These are phyloP conservation scores for Rutidosis leptorrhynchoides DNA, from an alignment of 129 eudicot species.

Conservation along the genomic window DNA sequence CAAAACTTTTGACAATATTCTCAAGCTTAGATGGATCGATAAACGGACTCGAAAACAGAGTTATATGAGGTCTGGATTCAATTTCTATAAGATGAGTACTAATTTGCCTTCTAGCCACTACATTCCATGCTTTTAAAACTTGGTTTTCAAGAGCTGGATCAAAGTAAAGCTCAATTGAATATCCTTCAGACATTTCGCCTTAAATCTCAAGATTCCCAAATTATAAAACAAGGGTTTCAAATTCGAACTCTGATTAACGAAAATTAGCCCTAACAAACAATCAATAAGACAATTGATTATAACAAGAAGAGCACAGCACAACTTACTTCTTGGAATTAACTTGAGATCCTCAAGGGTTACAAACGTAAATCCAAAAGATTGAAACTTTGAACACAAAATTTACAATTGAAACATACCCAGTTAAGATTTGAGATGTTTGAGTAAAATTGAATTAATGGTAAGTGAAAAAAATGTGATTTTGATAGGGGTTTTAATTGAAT, in stretches of 20 bases:
- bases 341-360: conserved; percentile 8
- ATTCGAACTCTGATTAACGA: conserved; percentile 1
- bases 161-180: conserved; percentile 92
- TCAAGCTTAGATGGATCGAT: conserved; percentile 71
- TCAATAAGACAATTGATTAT: conserved; percentile 3
- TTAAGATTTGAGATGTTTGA: conserved; percentile 31
- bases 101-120: conserved; percentile 87
- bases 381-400: neutral
- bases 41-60: conserved; percentile 72
- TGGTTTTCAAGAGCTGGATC: conserved; percentile 98
- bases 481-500: conserved; percentile 8
- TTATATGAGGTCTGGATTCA: conserved; percentile 96
- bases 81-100: conserved; percentile 98
- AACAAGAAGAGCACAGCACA: conserved; percentile 2
- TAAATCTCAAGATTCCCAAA: neutral
- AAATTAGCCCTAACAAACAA: conserved; percentile 18
- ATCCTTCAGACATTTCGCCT: conserved; percentile 80
- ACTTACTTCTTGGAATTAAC: conserved; percentile 7
- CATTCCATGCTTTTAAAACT: conserved; percentile 94
- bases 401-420: conserved; percentile 38
- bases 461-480: conserved; percentile 18
- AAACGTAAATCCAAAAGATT: conserved; percentile 21
- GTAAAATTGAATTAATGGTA: neutral
- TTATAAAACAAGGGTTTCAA: conserved; percentile 12
- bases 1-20: conserved; percentile 55